Evolutionary conservation across 106 monocot genomes (phyloP), one percentile per base, ranked within the genome.

Genomic region (Triglochin maritima): DNA sequence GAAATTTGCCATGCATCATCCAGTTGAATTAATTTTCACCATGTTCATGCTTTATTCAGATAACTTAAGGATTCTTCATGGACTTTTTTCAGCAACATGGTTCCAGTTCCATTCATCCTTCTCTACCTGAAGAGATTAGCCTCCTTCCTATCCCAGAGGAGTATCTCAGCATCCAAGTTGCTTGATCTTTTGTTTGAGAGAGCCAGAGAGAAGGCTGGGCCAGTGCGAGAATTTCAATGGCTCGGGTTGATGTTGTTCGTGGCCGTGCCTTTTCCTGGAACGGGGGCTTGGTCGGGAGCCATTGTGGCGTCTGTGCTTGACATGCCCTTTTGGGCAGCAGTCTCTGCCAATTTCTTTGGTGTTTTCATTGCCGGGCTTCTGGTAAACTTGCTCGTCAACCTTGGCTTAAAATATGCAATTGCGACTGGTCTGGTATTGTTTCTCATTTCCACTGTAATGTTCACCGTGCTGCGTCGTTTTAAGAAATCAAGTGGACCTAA

Each of bases 211-310:
- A 95, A 90, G 79, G 90, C 95, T 0, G 90, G 78, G n/a, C 95
- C 95, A 0, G 83, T 95, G 11, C 69, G 79, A 67, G 95, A 95
- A 81, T 95, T 95, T 68, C 95, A 79, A 57, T 95, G 95, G 95
- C 79, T 95, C 16, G 95, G 95, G 15, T 61, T 95, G 71, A 95
- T 87, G 95, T 61, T 95, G 61, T 95, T 95, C 70, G 95, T 95
- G 9, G 90, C 95, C 2, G 90, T 95, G 44, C 95, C 95, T 5
- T 90, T 95, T 56, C 90, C 95, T 0, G 95, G 95, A 11, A 95
- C 95, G 1, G 95, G 95, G 48, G 90, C 95, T 14, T 95, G 95
- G 95, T 87, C 87, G 4, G 95, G 95, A 17, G 87, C 95, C 17
- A 75, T 95, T 7, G 56, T 95, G 44, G 87, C 90, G 8, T 83